Base-by-base conservation (phyloP, 1,284 basidiomycete species). In the Puccinia novopanici region DNA sequence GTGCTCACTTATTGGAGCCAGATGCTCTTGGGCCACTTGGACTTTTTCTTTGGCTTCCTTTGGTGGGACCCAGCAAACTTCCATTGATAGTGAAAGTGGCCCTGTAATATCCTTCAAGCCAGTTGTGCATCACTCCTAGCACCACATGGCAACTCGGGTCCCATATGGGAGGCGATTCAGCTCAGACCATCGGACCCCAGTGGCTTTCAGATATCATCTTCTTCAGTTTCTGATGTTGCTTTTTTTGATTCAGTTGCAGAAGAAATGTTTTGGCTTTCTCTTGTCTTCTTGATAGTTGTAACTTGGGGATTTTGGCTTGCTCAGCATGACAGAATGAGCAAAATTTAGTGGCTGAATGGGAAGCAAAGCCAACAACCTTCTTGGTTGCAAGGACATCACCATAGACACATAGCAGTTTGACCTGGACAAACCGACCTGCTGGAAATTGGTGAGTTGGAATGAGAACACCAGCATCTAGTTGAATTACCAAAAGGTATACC, bases 11-110 rank as follows among this genome's bases (percentile, higher is more conserved):
- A 30, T 65, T 65, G 10, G 27, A 42, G 63, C 30, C 27, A 30
- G 6, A 27, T 30, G 34, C 6, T 24, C 19, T 24, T 22, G 63
- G 22, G 17, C 34, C 19, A 27, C 34, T 65, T 9, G 8, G 22
- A n/a, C 27, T 65, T 65, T 70, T 45, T 70, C 22, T 5, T 19
- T 45, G 22, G 67, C 67, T 70, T 48, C 67, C 42, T 70, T 42
- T 70, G 34, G 37, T n/a, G 40, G n/a, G 40, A 70, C 45, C 9
- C 15, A 4, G 13, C 34, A 57, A 74, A 55, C 15, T 12, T 50
- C 75, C 75, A 77, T 54, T 37, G 27, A 5, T 68, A 34, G 3
- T 63, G 27, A 77, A 77, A 77, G 37, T 77, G 75, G 42, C 59
- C 27, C 24, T 54, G 59, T 5, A 68, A 30, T 37, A 67, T 34